phyloP scores from a whole-genome alignment of 2,329 filamentous ascomycete species.

The Neonectria faginata region DNA sequence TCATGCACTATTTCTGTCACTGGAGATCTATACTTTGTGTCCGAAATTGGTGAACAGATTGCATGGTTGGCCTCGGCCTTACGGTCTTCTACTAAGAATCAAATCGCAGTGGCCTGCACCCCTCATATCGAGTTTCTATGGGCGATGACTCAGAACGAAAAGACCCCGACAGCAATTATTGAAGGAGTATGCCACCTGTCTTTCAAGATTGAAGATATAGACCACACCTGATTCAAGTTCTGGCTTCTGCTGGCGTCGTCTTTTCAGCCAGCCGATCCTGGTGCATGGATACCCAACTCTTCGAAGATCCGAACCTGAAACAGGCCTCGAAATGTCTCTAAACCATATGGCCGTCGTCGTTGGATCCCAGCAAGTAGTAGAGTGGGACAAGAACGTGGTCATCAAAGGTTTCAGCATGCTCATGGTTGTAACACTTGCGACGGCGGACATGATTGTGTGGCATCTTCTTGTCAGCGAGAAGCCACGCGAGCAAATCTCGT shows the following conservation, averaged over 20 bases:
- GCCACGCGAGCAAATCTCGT: slow-evolving; percentile 17
- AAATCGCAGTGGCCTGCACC: background rate
- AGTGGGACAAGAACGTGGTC: slow-evolving; percentile 14
- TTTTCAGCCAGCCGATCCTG: slow-evolving; percentile 1
- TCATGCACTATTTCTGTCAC: background rate
- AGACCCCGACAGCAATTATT: background rate
- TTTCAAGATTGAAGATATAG: too few species aligned
- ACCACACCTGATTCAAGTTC: background rate
- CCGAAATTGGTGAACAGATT: slow-evolving; percentile 28
- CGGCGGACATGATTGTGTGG: slow-evolving; percentile 25
- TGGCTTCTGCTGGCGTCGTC: slow-evolving; percentile 23
- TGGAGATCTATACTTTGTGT: background rate
- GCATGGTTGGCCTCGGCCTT: slow-evolving; percentile 21
- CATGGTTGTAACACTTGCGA: background rate
- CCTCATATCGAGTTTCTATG: too few species aligned
- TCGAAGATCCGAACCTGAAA: slow-evolving; percentile 5
- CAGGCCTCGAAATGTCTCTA: slow-evolving; percentile 25
- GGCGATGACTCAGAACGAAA: too few species aligned
- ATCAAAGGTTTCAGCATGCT: slow-evolving; percentile 32
- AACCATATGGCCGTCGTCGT: background rate
- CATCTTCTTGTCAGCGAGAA: slow-evolving; percentile 14
- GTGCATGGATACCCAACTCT: slow-evolving; percentile 17
- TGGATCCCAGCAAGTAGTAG: slow-evolving; percentile 5
- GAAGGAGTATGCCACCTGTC: background rate
- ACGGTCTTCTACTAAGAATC: background rate